Percentiles rank a stretch among this genome's conserved stretches.
phyloP scores from a whole-genome alignment of 306 rosid species.

The Vicia faba region DNA sequence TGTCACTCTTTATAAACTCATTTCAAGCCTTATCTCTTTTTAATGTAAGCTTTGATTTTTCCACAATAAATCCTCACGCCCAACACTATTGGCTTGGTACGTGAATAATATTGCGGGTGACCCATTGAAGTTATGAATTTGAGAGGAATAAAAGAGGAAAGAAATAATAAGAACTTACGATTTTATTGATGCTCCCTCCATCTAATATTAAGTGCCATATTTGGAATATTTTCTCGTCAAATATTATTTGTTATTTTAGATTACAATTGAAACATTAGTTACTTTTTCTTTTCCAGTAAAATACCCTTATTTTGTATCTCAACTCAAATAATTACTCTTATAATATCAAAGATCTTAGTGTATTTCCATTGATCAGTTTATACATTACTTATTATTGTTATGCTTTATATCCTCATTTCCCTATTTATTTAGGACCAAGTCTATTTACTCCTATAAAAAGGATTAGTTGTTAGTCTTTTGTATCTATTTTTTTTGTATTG shows the following conservation, averaged over 20 bases:
- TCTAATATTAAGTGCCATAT: background rate
- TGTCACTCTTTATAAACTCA: background rate
- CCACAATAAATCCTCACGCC: no score
- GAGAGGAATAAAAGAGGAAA: no score
- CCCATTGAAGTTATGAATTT: no score
- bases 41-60: no score
- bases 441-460: background rate
- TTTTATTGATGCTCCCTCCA: background rate
- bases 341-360: background rate
- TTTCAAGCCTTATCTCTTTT: background rate
- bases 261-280: no score
- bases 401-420: background rate
- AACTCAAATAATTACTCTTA: background rate
- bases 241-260: no score
- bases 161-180: background rate
- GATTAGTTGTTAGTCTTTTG: background rate
- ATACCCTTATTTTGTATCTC: no score
- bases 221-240: background rate
- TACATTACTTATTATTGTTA: background rate
- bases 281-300: no score
- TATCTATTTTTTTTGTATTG: background rate
- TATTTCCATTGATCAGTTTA: background rate
- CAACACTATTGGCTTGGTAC: no score
- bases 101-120: no score
- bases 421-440: background rate